Evolutionary conservation across 2,329 filamentous ascomycete species (phyloP).

Genomic region (Fusarium sp.): DNA sequence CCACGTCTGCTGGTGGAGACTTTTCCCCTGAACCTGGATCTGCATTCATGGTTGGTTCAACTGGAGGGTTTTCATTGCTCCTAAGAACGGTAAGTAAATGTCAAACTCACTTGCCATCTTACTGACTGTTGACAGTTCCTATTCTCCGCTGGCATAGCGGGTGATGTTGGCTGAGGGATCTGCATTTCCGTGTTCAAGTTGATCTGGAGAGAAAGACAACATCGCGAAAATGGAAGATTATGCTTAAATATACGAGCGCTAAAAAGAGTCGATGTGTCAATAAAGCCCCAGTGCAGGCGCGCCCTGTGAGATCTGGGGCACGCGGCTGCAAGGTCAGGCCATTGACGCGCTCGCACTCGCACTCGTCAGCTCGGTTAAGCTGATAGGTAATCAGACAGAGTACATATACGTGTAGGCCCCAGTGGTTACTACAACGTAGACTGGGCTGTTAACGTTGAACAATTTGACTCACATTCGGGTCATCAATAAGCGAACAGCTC

Average conservation of each 20-base stretch:
- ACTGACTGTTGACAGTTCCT: not conserved
- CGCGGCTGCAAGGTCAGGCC: not conserved
- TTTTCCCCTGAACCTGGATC: not conserved
- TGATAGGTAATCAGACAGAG: not conserved
- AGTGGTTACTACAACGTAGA: not conserved
- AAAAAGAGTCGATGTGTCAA: not conserved
- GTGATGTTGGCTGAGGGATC: not conserved
- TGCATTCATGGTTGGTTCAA: not conserved
- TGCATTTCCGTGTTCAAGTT: not conserved
- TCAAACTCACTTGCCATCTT: fast-evolving
- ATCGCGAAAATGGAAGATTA: not conserved
- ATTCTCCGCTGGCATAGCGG: not conserved
- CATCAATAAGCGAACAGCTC: not conserved
- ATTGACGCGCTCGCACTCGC: not conserved
- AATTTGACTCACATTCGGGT: not conserved
- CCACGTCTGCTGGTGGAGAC: not conserved
- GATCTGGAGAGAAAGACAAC: not conserved
- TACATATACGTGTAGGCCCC: not conserved
- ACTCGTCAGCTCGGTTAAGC: not conserved
- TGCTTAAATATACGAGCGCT: not conserved
- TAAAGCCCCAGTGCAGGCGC: not conserved
- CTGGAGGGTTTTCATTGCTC: not conserved
- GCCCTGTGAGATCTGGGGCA: not conserved
- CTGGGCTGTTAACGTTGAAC: not conserved
- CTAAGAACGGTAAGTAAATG: not conserved